Evolutionary conservation across 306 rosid genomes (phyloP), one percentile per base, ranked within the genome.

Genomic region (Vachellia collinsii): DNA sequence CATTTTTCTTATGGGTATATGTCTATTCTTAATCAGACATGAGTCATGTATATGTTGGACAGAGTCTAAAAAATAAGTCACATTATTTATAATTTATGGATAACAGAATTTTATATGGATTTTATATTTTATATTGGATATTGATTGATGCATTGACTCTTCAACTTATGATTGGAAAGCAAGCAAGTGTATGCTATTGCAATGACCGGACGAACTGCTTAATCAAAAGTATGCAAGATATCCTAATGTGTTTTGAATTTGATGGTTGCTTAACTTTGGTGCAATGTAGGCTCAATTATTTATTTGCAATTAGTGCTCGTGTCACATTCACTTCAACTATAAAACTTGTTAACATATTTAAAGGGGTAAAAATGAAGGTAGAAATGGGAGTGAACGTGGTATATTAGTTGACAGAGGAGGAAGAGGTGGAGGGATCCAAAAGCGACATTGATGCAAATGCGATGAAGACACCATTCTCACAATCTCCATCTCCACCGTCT

Each of bases 391-490:
- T 11, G 63, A 68, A 3, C 0, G 54, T n/a, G 23, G 48, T 77
- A 77, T 65, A 50, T 74, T 42, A 59, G 12, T 44, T 11, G 54
- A n/a, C 9, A 69, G 11, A 42, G 4, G 64, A n/a, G 10, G 36
- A 76, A 11, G 20, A 39, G 46, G 54, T 11, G 42, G 22, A 34
- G 63, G 62, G 68, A 25, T 59, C 70, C 43, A 59, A 68, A 68
- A 68, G 46, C 54, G 44, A 44, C 29, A 61, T 5, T 3, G 4
- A 86, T 43, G 56, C 74, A 77, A 68, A n/a, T 42, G 53, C 42
- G 12, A 93, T 95, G 98, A 95, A 95, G 88, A 79, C 89, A 37
- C 90, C 87, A 22, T 78, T 80, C 42, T 85, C 93, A 43, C 50
- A 89, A 3, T 79, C 98, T 16, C 72, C 89, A 0, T 72, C 85